Percentiles rank a stretch among this genome's conserved stretches.
phyloP scores from a whole-genome alignment of 352 stramenopile genomes.

The Phytophthora sojae region DNA sequence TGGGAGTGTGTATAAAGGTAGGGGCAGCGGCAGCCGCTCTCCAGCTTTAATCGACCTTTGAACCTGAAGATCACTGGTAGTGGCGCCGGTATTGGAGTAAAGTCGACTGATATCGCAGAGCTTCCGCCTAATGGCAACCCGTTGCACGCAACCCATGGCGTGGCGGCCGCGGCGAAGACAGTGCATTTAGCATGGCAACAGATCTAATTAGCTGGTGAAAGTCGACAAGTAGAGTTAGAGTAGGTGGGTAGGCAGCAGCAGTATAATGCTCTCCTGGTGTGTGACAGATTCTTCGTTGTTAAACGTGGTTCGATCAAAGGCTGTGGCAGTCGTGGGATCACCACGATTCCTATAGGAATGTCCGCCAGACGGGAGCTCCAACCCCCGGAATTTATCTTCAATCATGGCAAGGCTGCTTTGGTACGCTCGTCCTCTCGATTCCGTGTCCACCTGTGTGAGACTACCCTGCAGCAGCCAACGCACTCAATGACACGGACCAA shows the following conservation, averaged over 20 bases:
- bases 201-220: slow-evolving; percentile 17
- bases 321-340: not conserved
- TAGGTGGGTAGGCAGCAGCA: slow-evolving; percentile 17
- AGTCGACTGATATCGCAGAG: slow-evolving; percentile 14
- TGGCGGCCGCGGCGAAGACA: slow-evolving; percentile 3
- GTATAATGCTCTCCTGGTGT: slow-evolving; percentile 18
- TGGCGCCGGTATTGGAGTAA: slow-evolving; percentile 17
- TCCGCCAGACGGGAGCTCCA: not conserved
- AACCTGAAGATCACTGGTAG: slow-evolving; percentile 13
- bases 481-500: not conserved
- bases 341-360: not conserved
- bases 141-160: not conserved
- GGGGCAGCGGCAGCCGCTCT: slow-evolving; percentile 14
- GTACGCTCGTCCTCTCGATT: not conserved
- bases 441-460: not conserved
- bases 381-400: not conserved
- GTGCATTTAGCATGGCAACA: slow-evolving; percentile 17
- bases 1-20: slow-evolving; percentile 88
- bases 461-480: not conserved
- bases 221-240: slow-evolving; percentile 26
- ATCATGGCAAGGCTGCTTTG: slow-evolving; percentile 2
- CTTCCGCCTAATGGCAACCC: slow-evolving; percentile 4
- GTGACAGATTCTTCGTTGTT: not conserved
- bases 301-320: no score
- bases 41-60: slow-evolving; percentile 18